A percentile compares a stretch with the other conserved stretches of the same genome.
Conservation (phyloP, 768 basidiomycete genomes). For the Amanita inopinata region DNA sequence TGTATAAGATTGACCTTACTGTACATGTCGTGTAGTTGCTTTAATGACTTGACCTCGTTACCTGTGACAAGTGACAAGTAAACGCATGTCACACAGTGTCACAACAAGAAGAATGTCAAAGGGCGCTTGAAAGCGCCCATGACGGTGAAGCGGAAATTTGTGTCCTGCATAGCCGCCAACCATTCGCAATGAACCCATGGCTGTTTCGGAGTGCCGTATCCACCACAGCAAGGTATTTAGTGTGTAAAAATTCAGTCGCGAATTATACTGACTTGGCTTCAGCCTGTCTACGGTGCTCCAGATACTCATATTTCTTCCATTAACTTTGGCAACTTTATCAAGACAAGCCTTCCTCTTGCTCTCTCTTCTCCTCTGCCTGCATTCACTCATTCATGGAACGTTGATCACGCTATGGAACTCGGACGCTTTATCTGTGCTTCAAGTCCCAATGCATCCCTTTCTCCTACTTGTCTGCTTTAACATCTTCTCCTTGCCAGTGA, state of each 20-base stretch:
- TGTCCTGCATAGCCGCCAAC: slow-evolving; percentile 2
- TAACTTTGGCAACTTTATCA: slow-evolving; percentile 78
- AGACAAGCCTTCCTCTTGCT: slow-evolving; percentile 72
- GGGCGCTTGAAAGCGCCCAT: slow-evolving; percentile 5
- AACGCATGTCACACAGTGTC: slow-evolving; percentile 2
- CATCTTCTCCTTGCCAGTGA: slow-evolving; percentile 57
- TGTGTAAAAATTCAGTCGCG: not conserved
- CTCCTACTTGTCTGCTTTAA: slow-evolving; percentile 84
- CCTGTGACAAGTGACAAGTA: not conserved
- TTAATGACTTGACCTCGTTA: too few species aligned
- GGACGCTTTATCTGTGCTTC: slow-evolving; percentile 61
- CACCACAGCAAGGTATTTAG: slow-evolving; percentile 52
- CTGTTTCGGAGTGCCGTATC: slow-evolving; percentile 57
- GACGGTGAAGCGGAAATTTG: slow-evolving; percentile 8
- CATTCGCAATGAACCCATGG: slow-evolving; percentile 44
- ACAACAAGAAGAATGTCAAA: not conserved
- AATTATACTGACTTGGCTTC: slow-evolving; percentile 8
- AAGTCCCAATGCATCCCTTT: slow-evolving; percentile 82
- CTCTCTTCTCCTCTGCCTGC: slow-evolving; percentile 65
- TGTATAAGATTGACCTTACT: not conserved
- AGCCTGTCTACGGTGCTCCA: slow-evolving; percentile 73
- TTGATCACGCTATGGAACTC: slow-evolving; percentile 66
- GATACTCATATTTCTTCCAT: slow-evolving; percentile 74
- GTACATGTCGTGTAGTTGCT: not conserved
- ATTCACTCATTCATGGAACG: slow-evolving; percentile 78